Conservation (phyloP, 306 rosid species). For the Rosa rugosa region DNA sequence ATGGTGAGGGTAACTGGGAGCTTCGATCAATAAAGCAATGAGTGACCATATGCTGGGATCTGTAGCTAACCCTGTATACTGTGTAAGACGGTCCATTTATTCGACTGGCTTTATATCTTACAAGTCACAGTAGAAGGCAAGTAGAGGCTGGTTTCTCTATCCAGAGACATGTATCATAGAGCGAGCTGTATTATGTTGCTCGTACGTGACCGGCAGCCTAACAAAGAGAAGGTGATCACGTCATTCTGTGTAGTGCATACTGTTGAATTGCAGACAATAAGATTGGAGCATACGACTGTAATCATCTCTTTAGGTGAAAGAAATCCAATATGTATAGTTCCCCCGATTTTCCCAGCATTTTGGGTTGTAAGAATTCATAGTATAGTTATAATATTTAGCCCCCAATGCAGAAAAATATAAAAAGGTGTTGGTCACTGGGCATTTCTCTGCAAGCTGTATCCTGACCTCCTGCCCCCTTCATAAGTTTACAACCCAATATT, state of each 20-base stretch:
- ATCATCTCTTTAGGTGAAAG: slow-evolving; percentile 17
- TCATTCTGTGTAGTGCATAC: slow-evolving; percentile 3
- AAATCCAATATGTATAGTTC: slow-evolving; percentile 14
- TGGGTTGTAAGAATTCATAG: slow-evolving; percentile 18
- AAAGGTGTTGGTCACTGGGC: background rate
- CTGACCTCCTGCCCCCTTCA: background rate
- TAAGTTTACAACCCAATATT: background rate
- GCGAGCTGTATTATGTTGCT: slow-evolving; percentile 15
- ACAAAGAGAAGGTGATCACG: background rate
- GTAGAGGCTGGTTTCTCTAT: slow-evolving; percentile 20
- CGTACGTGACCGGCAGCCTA: slow-evolving; percentile 13
- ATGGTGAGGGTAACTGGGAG: slow-evolving; percentile 99
- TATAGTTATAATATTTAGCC: slow-evolving; percentile 3
- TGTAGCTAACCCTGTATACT: slow-evolving; percentile 20
- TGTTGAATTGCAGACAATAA: slow-evolving; percentile 13
- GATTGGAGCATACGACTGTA: slow-evolving; percentile 24
- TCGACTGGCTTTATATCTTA: slow-evolving; percentile 12
- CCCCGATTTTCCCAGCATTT: slow-evolving; percentile 14
- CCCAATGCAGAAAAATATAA: background rate
- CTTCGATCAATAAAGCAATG: slow-evolving; percentile 73
- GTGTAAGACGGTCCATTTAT: slow-evolving; percentile 23
- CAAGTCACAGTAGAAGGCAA: slow-evolving; percentile 22
- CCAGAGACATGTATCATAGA: slow-evolving; percentile 11
- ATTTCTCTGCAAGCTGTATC: background rate
- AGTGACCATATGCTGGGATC: slow-evolving; percentile 8